phyloP scores from a whole-genome alignment of 306 rosid genomes.

The Pachyrhizus erosus region DNA sequence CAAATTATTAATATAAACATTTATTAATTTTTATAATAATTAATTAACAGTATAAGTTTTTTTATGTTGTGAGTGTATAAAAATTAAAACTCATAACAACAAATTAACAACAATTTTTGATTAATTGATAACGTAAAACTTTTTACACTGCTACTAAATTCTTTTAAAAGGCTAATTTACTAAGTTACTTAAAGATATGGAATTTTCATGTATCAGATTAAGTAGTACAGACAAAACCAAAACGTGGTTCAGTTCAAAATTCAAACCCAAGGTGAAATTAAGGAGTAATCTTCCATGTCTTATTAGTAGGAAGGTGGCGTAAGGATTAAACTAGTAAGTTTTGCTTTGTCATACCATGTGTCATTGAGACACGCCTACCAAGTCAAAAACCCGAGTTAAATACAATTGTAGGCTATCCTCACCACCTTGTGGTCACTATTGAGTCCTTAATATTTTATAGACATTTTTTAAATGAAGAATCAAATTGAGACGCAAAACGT shows the following conservation, averaged over 20 bases:
- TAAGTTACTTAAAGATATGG: not conserved
- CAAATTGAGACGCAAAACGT: conserved; percentile 47
- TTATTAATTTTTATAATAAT: too few relatives aligned
- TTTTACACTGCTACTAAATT: not conserved
- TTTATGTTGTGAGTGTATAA: too few relatives aligned
- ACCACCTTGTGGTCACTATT: conserved; percentile 55
- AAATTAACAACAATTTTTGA: too few relatives aligned
- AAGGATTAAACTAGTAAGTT: conserved; percentile 33
- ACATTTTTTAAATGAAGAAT: conserved; percentile 34
- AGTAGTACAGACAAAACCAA: not conserved
- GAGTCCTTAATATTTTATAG: conserved; percentile 15
- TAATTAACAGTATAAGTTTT: too few relatives aligned
- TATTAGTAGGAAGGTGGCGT: conserved; percentile 11
- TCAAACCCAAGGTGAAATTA: conserved; percentile 13
- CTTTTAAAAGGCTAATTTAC: not conserved
- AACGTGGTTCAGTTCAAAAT: not conserved
- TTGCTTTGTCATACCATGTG: conserved; percentile 38
- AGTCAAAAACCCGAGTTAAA: conserved; percentile 43
- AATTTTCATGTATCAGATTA: not conserved
- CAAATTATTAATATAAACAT: too few relatives aligned
- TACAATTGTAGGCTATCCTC: conserved; percentile 37
- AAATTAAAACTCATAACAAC: too few relatives aligned
- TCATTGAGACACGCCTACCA: conserved; percentile 38
- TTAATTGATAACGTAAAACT: not conserved
- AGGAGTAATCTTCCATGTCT: conserved; percentile 16